Base-by-base conservation (phyloP, 2,329 filamentous ascomycete genomes). In the Sporothrix globosa region DNA sequence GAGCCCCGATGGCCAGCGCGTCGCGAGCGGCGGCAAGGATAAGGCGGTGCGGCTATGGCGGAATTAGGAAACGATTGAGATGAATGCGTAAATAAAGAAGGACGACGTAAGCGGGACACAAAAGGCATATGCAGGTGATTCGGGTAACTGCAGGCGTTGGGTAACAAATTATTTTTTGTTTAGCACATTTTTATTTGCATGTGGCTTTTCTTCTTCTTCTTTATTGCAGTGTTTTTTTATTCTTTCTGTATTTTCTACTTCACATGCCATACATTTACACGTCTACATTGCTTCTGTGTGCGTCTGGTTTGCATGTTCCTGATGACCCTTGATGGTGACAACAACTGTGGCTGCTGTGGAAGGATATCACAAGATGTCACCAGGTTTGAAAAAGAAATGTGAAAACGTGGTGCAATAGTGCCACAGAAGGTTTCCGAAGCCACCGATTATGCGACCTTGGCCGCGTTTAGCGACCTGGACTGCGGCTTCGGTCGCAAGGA, bases 1-100 rank as follows among this genome's bases (percentile, higher is more conserved):
- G 96, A 94, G 92, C 75, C 91, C 93, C 0, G 94, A 97, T 78
- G 96, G 96, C 10, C 87, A 92, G 75, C 90, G 90, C 75, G 94
- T 98, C 19, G 93, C 90, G 21, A 97, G 93, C 79, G 96, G 94
- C 69, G 96, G 96, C 11, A 95, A 95, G 78, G 96, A 99, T 80
- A 97, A 97, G 79, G 88, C 88, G 2, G 87, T 91, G 24, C 83
- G 88, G 74, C 79, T 90, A 54, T 91, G 89, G 89, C 83, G 87
- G 74, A 88, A 90, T 77, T 91, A 81, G 77, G 24, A 4, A 41
- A 30, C 14, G 52, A n/a, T n/a, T n/a, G n/a, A n/a, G n/a, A n/a
- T 21, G 19, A 21, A 34, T n/a, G 27, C 21, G 24, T n/a, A 9
- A 58, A 19, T 9, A 39, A 61, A 24, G 24, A 44, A 19, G 24